These are phyloP conservation scores for Pleodorina starrii DNA, from an alignment of 139 green algal genomes.

Conservation along the genomic window DNA sequence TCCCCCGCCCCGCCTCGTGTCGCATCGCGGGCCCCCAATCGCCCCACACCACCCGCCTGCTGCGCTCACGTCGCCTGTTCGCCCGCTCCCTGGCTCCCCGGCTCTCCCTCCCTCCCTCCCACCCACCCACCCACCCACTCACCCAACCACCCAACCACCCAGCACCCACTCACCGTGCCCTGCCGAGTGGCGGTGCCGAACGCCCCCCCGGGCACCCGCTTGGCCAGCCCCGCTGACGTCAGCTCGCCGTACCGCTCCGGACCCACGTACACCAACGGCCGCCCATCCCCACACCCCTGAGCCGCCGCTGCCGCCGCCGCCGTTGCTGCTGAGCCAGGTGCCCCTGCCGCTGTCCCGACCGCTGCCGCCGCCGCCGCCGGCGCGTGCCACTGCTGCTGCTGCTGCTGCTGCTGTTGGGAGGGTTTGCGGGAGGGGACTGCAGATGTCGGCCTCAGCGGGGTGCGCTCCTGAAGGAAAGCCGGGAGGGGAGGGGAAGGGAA, in stretches of 20 bases:
- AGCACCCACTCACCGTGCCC: neutral
- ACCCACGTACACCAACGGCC: constrained; percentile 39
- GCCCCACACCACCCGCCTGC: too few relatives aligned
- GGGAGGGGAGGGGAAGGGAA: too few relatives aligned
- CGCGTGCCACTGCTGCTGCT: constrained; percentile 7
- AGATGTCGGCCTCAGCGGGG: neutral
- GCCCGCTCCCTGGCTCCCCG: too few relatives aligned
- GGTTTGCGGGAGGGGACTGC: neutral
- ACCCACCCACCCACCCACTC: too few relatives aligned
- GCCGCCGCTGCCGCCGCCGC: neutral
- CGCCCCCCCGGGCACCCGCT: constrained; percentile 30
- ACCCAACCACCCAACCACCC: too few relatives aligned
- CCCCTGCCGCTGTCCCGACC: neutral
- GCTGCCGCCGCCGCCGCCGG: neutral
- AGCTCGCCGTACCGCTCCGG: constrained; percentile 28
- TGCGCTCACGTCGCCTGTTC: too few relatives aligned
- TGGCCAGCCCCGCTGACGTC: constrained; percentile 39
- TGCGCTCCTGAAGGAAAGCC: neutral
- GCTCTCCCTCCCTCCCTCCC: too few relatives aligned
- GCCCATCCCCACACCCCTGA: too few relatives aligned
- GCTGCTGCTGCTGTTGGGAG: neutral
- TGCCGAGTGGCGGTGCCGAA: constrained; percentile 34
- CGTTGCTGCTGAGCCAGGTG: constrained; percentile 20
- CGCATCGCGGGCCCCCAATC: too few relatives aligned
- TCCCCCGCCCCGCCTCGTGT: too few relatives aligned